Conservation (phyloP, 345 rosid species). For the Pistacia vera region DNA sequence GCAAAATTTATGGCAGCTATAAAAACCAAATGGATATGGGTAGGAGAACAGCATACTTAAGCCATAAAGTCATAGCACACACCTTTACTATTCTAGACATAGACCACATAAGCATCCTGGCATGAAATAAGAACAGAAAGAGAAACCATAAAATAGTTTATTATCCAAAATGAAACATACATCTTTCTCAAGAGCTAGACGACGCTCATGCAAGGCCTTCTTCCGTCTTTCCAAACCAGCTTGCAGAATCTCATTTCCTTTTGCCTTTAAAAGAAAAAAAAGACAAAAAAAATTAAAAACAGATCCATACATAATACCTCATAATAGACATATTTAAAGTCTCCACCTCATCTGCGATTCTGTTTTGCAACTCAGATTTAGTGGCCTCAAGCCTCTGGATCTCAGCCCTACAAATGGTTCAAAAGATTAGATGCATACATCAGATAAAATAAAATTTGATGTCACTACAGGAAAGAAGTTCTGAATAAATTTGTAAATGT, state of each 20-base stretch:
- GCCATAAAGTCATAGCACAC: neutral
- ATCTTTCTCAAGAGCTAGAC: slow-evolving; percentile 72
- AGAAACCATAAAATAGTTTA: slow-evolving; percentile 2
- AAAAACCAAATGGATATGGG: neutral
- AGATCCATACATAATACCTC: slow-evolving; percentile 8
- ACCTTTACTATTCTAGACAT: neutral
- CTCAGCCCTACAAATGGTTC: slow-evolving; percentile 49
- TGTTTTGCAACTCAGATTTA: slow-evolving; percentile 64
- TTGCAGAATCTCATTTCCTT: slow-evolving; percentile 62
- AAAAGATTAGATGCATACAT: slow-evolving; percentile 14
- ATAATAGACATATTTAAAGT: slow-evolving; percentile 2
- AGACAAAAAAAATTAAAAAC: slow-evolving; percentile 3
- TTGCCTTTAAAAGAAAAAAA: slow-evolving; percentile 46
- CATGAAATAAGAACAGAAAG: neutral
- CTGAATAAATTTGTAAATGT: neutral
- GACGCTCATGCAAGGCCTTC: slow-evolving; percentile 61
- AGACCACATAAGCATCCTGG: slow-evolving; percentile 9
- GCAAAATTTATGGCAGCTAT: neutral
- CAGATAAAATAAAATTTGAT: slow-evolving; percentile 9
- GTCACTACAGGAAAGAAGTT: neutral
- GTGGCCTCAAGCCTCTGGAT: slow-evolving; percentile 69
- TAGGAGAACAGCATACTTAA: neutral
- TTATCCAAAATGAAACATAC: slow-evolving; percentile 42
- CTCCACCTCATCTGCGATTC: slow-evolving; percentile 72
- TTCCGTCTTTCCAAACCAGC: slow-evolving; percentile 64